Percentiles rank a stretch among this genome's conserved stretches.
These are phyloP conservation scores for Balakata baccata DNA, from an alignment of 345 rosid species.

Conservation along the genomic window DNA sequence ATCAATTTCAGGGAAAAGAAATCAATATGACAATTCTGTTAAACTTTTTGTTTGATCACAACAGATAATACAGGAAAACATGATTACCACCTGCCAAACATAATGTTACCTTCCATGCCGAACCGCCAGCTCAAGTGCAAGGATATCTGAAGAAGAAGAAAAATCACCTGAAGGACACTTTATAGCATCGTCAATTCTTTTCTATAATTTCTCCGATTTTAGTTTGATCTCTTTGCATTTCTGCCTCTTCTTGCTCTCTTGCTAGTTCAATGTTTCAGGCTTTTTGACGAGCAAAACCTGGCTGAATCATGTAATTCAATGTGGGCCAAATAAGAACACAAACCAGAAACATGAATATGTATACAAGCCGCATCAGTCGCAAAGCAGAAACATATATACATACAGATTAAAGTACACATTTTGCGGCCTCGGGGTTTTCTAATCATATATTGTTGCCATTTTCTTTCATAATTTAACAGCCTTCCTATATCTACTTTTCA, in stretches of 20 bases:
- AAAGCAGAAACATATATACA: conserved; percentile 2
- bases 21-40: neutral
- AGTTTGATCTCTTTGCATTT: neutral
- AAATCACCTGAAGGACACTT: conserved; percentile 2
- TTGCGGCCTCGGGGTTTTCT: too few species aligned
- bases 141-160: neutral
- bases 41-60: neutral
- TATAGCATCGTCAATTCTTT: too few species aligned
- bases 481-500: too few species aligned
- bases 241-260: conserved; percentile 1
- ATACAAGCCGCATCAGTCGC: conserved; percentile 13
- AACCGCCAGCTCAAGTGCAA: neutral
- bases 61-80: neutral
- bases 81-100: too few species aligned
- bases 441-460: too few species aligned
- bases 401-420: neutral
- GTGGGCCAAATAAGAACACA: conserved; percentile 24
- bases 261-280: conserved; percentile 33
- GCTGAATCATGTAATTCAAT: conserved; percentile 48
- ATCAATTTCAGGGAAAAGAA: neutral
- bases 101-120: too few species aligned
- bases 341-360: conserved; percentile 28
- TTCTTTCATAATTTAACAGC: too few species aligned
- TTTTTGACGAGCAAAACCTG: conserved; percentile 78
- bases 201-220: neutral